Evolutionary conservation across 306 rosid genomes (phyloP), one percentile per base, ranked within the genome.

Genomic region (Quercus engelmannii): DNA sequence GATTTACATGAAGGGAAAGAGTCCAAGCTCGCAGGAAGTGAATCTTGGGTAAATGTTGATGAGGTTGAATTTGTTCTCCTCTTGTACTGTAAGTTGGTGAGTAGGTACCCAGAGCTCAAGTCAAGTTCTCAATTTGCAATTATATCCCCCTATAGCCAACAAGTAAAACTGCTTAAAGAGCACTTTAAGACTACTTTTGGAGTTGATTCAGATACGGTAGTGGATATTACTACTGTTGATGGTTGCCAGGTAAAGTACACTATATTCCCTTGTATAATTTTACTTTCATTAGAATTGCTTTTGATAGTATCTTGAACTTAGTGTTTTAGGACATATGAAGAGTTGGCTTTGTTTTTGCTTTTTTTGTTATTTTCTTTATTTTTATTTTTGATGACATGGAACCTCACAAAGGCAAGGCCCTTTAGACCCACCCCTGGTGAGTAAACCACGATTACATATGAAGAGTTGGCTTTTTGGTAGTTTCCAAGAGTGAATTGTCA

Each of bases 1-100:
- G 92, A 94, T 71, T 73, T 94, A 68, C 97, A 89, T 6, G 93
- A 92, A 83, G 97, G 94, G 72, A 81, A 87, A 76, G 94, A 92
- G 87, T 71, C 89, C 70, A 86, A 81, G 74, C 89, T 94, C 41
- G 8, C 82, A 72, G 94, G 97, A 75, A 87, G 96, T 91, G 92
- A 91, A 38, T 92, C 97, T 25, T 88, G 89, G 97, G 81, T 91
- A 68, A 94, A 92, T 74, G 81, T 12, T 13, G 97, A 85, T 56
- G 99, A 94, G 87, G 97, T 88, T 78, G 97, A 94, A 21, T 94
- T 94, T 84, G 93, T 91, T 85, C 88, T 94, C 74, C 86, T 86
- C 69, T 61, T 92, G 80, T 94, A 90, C 88, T 87, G 90, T 70
- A 92, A 91, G 68, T 85, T 94, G 83, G 87, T 94, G 77, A 83